Conservation (phyloP, 179 eudicot species). For the Camellia oleifera region DNA sequence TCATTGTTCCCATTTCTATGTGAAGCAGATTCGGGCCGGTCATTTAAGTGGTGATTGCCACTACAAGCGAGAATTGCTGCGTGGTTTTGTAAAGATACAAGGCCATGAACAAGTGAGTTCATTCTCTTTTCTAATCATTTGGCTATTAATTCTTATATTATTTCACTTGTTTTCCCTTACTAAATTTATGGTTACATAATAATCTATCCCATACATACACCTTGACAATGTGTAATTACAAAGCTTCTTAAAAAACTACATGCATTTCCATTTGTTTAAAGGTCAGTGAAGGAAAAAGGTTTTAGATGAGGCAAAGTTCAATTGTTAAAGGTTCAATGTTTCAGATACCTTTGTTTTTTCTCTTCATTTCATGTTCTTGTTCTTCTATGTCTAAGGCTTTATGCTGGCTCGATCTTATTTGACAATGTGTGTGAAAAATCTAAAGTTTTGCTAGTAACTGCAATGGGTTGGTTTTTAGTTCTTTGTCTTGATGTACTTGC, state of each 20-base stretch:
- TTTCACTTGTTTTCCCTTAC: neutral
- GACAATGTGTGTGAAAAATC: too few relatives aligned
- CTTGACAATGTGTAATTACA: neutral
- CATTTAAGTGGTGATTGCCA: slow-evolving; percentile 96
- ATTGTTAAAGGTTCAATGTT: neutral
- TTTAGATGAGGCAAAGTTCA: too few relatives aligned
- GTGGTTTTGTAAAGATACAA: slow-evolving; percentile 73
- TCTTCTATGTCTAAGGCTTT: neutral
- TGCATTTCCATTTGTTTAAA: neutral
- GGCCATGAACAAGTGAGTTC: slow-evolving; percentile 87
- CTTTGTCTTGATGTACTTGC: too few relatives aligned
- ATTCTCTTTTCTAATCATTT: slow-evolving; percentile 1
- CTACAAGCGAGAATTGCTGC: slow-evolving; percentile 77
- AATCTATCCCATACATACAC: neutral
- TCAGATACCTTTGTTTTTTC: neutral
- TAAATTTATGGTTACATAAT: neutral
- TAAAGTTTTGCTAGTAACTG: too few relatives aligned
- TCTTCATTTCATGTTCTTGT: neutral
- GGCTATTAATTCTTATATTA: neutral
- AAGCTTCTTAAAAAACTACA: neutral
- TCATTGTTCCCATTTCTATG: neutral
- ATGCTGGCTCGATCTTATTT: neutral
- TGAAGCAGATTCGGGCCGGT: slow-evolving; percentile 72
- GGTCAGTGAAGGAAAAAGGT: too few relatives aligned
- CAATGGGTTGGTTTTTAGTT: too few relatives aligned